Conservation (phyloP, 441 rosid genomes). For the Mallotus repandus region DNA sequence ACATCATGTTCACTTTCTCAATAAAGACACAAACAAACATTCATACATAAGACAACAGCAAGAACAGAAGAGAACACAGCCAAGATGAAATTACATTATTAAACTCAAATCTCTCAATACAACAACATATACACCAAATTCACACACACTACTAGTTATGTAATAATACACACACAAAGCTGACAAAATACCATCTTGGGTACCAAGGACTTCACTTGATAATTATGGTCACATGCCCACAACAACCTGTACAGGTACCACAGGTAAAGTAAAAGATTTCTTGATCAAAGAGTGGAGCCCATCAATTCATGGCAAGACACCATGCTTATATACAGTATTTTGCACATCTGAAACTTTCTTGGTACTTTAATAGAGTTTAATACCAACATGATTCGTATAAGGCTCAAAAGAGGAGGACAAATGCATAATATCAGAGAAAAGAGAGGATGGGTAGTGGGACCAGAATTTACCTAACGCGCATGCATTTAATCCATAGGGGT, state of each 20-base stretch:
- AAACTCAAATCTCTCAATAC: background rate
- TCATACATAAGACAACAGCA: conserved; percentile 14
- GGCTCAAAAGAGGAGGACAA: conserved; percentile 24
- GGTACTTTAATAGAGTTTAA: conserved; percentile 23
- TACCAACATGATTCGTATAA: conserved; percentile 28
- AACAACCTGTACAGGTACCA: background rate
- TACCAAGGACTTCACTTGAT: conserved; percentile 9
- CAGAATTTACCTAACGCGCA: conserved; percentile 36
- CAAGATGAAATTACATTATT: background rate
- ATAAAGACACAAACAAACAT: conserved; percentile 11
- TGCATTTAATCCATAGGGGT: conserved; percentile 26
- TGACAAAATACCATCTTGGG: background rate
- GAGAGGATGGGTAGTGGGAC: conserved; percentile 37
- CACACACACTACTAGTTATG: conserved; percentile 15
- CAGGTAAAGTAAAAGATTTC: background rate
- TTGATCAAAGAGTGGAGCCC: conserved; percentile 28
- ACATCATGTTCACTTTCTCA: conserved; percentile 9
- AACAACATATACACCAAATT: background rate
- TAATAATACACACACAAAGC: background rate
- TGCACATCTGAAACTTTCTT: conserved; percentile 20
- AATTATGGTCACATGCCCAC: conserved; percentile 3
- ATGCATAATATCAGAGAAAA: conserved; percentile 31
- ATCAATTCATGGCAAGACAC: conserved; percentile 3
- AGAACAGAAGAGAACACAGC: conserved; percentile 8
- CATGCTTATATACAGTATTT: conserved; percentile 10